These are phyloP conservation scores for Rhodosporidiobolus sp. DNA, from an alignment of 768 basidiomycete species.

Conservation along the genomic window DNA sequence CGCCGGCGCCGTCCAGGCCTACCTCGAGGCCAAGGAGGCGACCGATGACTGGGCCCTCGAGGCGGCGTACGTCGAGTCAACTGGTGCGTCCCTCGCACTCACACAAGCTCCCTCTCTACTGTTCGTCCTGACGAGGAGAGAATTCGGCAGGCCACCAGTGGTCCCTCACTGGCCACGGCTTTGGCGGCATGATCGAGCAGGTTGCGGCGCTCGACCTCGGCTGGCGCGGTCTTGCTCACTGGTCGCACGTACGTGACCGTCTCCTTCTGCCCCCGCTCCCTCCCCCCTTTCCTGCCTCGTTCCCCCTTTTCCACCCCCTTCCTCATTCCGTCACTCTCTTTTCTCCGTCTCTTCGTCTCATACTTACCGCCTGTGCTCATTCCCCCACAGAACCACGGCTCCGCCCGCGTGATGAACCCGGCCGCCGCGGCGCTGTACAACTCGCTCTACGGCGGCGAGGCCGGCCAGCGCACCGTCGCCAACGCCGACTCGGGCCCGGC, in stretches of 20 bases:
- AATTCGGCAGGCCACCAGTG: slow-evolving; percentile 31
- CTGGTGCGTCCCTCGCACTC: slow-evolving; percentile 27
- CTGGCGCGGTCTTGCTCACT: slow-evolving; percentile 31
- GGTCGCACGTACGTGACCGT: slow-evolving; percentile 15
- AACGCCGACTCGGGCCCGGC: slow-evolving; percentile 41
- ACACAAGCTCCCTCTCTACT: background rate
- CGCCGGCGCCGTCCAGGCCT: slow-evolving; percentile 36
- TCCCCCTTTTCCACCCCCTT: no score
- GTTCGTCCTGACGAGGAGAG: background rate
- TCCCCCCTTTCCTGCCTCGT: no score
- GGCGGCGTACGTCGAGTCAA: slow-evolving; percentile 29
- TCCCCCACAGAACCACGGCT: slow-evolving; percentile 24
- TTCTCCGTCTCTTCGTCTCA: background rate
- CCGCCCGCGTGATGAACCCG: slow-evolving; percentile 40
- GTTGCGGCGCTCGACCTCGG: slow-evolving; percentile 42
- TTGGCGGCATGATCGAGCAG: slow-evolving; percentile 42
- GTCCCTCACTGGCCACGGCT: slow-evolving; percentile 43
- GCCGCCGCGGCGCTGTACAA: slow-evolving; percentile 39
- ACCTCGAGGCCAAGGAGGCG: slow-evolving; percentile 41
- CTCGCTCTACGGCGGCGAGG: slow-evolving; percentile 42
- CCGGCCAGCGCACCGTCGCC: slow-evolving; percentile 41
- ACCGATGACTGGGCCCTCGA: slow-evolving; percentile 40
- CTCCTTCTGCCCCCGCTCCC: no score
- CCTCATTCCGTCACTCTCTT: no score
- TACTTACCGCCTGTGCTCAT: background rate